phyloP scores from a whole-genome alignment of 345 rosid genomes.

The Acer campestre region DNA sequence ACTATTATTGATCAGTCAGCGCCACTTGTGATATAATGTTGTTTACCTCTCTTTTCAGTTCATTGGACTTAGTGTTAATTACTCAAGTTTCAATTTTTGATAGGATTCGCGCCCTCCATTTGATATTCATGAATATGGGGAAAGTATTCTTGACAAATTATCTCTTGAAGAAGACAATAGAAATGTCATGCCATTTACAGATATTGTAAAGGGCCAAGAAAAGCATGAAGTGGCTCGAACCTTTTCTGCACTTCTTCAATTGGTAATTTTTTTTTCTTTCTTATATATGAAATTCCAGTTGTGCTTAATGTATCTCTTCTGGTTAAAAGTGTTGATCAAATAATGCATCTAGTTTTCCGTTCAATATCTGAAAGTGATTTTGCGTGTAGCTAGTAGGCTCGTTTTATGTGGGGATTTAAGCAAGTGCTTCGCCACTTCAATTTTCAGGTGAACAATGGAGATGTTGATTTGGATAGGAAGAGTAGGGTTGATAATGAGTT shows the following conservation, averaged over 20 bases:
- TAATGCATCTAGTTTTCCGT: neutral
- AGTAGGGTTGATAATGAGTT: constrained; percentile 40
- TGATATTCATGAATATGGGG: constrained; percentile 89
- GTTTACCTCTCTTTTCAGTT: neutral
- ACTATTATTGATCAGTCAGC: neutral
- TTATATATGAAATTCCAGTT: neutral
- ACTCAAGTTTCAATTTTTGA: constrained; percentile 20
- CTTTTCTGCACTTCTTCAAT: constrained; percentile 94
- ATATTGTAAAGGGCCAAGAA: constrained; percentile 71
- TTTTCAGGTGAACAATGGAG: constrained; percentile 89
- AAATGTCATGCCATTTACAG: constrained; percentile 52
- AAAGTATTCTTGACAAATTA: constrained; percentile 62
- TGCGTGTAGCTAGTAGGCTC: neutral
- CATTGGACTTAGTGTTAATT: neutral
- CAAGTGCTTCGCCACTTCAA: neutral
- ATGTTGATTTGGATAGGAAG: constrained; percentile 59
- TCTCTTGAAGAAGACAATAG: constrained; percentile 44
- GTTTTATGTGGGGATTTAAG: neutral
- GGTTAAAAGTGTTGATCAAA: neutral
- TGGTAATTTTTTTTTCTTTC: constrained; percentile 47
- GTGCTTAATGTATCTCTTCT: neutral
- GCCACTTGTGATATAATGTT: constrained; percentile 8
- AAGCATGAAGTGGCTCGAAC: constrained; percentile 90
- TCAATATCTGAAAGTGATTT: neutral
- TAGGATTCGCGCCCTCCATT: constrained; percentile 89